phyloP scores from a whole-genome alignment of 176 grass and related monocot species.

The Carex littledalei region DNA sequence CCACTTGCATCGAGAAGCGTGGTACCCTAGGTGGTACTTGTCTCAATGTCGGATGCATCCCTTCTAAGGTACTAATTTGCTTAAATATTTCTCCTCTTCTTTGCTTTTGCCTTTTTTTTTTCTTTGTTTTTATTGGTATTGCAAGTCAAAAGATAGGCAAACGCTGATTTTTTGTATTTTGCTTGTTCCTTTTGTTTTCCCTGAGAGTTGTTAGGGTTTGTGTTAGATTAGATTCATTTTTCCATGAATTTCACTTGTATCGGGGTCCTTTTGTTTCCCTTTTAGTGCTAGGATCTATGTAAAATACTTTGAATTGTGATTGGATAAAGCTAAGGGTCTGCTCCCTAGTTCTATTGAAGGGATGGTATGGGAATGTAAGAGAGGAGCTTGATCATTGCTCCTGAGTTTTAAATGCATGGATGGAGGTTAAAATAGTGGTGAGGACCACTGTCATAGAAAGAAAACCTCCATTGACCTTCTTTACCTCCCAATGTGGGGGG shows the following conservation, averaged over 20 bases:
- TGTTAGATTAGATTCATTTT: conserved; percentile 3
- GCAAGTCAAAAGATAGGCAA: no score
- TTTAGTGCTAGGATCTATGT: not conserved
- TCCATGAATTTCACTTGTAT: not conserved
- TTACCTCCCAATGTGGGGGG: not conserved
- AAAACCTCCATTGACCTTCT: not conserved
- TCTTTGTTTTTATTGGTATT: not conserved
- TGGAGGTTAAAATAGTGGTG: not conserved
- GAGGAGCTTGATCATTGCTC: not conserved
- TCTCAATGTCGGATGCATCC: conserved; percentile 94
- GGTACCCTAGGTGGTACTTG: conserved; percentile 76
- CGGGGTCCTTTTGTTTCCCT: no score
- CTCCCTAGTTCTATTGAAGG: not conserved
- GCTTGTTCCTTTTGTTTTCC: not conserved
- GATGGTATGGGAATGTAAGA: not conserved
- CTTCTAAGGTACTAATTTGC: conserved; percentile 60
- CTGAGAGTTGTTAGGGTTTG: not conserved
- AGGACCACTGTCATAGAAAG: not conserved
- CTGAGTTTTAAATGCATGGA: not conserved
- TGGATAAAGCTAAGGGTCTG: not conserved
- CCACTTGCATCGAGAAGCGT: conserved; percentile 94
- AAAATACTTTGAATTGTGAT: not conserved
- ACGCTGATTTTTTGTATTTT: no score
- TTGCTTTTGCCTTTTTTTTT: not conserved
- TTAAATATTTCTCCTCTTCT: not conserved